Evolutionary conservation across 805 yeast genomes (phyloP).

Genomic region (Komagataella kurtzmanii): DNA sequence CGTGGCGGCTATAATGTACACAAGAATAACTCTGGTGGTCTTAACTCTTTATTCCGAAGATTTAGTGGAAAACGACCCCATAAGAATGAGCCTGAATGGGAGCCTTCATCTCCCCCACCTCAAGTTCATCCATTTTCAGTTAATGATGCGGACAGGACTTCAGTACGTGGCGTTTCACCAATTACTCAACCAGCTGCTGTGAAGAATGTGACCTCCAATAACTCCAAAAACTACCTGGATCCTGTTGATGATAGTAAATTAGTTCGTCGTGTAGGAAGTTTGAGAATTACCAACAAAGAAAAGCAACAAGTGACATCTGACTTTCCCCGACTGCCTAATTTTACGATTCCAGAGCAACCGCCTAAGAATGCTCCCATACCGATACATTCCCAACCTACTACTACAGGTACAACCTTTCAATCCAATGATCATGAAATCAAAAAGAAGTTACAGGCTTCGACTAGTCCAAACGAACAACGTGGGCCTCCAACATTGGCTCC

Average conservation of each 20-base stretch:
- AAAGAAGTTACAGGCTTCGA: conserved; percentile 10
- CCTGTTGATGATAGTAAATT: conserved; percentile 7
- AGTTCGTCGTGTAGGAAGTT: conserved; percentile 47
- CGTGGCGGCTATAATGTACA: neutral
- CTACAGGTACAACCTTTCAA: neutral
- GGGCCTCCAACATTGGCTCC: conserved; percentile 1
- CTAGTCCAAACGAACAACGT: conserved; percentile 3
- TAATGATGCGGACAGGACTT: neutral
- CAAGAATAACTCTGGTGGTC: conserved; percentile 3
- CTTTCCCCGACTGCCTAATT: conserved; percentile 14
- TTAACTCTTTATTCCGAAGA: conserved; percentile 17
- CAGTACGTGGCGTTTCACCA: neutral
- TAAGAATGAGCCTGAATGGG: conserved; percentile 8
- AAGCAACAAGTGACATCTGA: conserved; percentile 19
- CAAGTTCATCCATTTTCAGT: neutral
- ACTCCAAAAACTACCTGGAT: conserved; percentile 3
- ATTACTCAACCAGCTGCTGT: neutral
- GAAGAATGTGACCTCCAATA: neutral
- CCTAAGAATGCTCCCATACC: conserved; percentile 7
- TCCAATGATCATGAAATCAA: conserved; percentile 12
- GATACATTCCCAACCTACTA: neutral
- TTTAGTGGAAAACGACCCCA: conserved; percentile 16
- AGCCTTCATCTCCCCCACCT: neutral
- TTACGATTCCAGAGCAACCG: conserved; percentile 8
- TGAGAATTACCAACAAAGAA: conserved; percentile 48